Base-by-base conservation (phyloP, 2,329 filamentous ascomycete genomes). In the Lasiodiplodia citricola region DNA sequence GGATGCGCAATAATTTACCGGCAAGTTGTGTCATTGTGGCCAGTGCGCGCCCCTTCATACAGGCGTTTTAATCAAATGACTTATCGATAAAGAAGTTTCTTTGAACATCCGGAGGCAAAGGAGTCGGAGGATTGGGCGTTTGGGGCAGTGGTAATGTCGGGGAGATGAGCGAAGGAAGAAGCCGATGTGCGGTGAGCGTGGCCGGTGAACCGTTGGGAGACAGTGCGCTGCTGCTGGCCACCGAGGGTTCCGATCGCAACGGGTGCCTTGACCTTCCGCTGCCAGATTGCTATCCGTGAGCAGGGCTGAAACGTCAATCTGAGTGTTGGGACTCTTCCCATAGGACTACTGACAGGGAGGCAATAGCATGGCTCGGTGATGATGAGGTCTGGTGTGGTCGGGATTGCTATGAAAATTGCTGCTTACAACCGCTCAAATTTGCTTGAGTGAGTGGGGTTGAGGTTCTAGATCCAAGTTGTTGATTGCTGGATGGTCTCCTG, bases 31-130 rank as follows among this genome's bases (percentile, higher is more conserved):
- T 25, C 28, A 52, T 23, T 5, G 28, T 64, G 60, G 60, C 47
- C 60, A 13, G 7, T 64, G 60, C 47, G 28, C n/a, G 60, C 60
- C 60, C 60, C 60, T 64, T 64, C 44, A 64, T 64, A 64, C 47
- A 37, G 16, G 31, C 13, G 18, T n/a, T n/a, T 50, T 64, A 47
- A 52, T 64, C 28, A 51, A 62, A 62, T 14, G 5, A 8, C 47
- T 25, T 64, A 52, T 64, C 60, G 60, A 64, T 64, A 64, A 52
- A 38, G 60, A 50, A 18, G 57, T 31, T 21, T 62, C 14, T 21
- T 18, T 25, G 25, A 10, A 18, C 38, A 44, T 31, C 41, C 23
- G 38, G n/a, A 14, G 38, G 8, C 38, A 50, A 13, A 44, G 47
- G 47, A 44, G 35, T 50, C 57, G 38, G 57, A 60, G 37, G 0